These are phyloP conservation scores for Penicillium sp. DNA, from an alignment of 2,329 filamentous ascomycete genomes.

Conservation along the genomic window DNA sequence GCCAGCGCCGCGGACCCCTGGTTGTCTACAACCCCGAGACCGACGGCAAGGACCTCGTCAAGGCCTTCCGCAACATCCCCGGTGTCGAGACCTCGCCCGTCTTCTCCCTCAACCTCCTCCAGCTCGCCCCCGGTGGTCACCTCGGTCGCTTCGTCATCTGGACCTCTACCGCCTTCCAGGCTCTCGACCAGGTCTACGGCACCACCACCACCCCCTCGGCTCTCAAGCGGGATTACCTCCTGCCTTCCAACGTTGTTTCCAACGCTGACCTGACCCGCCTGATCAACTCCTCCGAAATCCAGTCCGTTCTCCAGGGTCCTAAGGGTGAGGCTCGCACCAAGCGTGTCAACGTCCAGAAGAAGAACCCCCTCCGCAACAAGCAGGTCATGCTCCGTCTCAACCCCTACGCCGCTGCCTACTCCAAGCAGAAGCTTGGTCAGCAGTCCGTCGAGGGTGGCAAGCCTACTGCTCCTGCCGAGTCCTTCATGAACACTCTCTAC, in stretches of 20 bases:
- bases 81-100: conserved; percentile 95
- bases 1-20: conserved; percentile 93
- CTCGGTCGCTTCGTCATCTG: conserved; percentile 98
- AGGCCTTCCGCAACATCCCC: conserved; percentile 96
- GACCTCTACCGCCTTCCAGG: conserved; percentile 93
- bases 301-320: conserved; percentile 85
- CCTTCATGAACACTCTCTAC: conserved; percentile 46
- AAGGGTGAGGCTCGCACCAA: conserved; percentile 86
- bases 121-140: conserved; percentile 97
- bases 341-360: conserved; percentile 90
- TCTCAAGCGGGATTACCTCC: conserved; percentile 98
- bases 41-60: conserved; percentile 88
- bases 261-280: conserved; percentile 94
- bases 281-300: conserved; percentile 98
- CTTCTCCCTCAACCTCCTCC: conserved; percentile 92
- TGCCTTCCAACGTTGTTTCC: conserved; percentile 82
- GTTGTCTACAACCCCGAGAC: conserved; percentile 94
- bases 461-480: conserved; percentile 47
- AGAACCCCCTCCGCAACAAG: conserved; percentile 99
- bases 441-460: conserved; percentile 56
- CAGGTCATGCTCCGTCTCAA: conserved; percentile 97
- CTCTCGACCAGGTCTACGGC: conserved; percentile 94
- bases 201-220: conserved; percentile 78
- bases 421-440: conserved; percentile 73
- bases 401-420: conserved; percentile 88